A percentile compares a stretch with the other conserved stretches of the same genome.
phyloP scores from a whole-genome alignment of 2,329 filamentous ascomycete species.

The Colletotrichum chrysophilum region DNA sequence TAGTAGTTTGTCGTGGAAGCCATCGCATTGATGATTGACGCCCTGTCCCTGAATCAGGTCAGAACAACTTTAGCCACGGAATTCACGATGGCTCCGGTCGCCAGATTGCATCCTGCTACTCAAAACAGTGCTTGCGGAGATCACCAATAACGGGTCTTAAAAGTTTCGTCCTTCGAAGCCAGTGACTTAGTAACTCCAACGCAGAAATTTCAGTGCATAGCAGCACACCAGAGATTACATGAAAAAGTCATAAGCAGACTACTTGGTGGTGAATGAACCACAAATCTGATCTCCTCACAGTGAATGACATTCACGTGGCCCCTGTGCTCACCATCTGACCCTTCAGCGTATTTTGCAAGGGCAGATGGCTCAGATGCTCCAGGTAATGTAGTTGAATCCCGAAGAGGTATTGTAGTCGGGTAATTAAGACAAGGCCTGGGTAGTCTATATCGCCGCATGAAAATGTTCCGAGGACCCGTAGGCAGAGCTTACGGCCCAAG shows the following conservation, averaged over 20 bases:
- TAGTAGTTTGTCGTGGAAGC: background rate
- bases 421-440: background rate
- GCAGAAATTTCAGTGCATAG: background rate
- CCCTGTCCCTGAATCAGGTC: background rate
- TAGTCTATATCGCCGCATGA: background rate
- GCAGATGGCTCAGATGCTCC: background rate
- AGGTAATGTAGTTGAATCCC: background rate
- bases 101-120: background rate
- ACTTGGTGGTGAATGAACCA: background rate
- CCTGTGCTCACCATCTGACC: background rate
- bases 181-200: background rate
- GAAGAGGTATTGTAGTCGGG: background rate
- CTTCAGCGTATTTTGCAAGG: background rate
- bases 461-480: background rate
- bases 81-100: background rate
- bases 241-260: background rate
- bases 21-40: background rate
- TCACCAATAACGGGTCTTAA: background rate
- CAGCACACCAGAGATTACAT: background rate
- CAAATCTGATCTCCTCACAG: background rate
- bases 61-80: background rate
- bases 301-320: background rate
- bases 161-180: background rate
- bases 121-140: background rate
- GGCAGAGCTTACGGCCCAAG: background rate